phyloP scores from a whole-genome alignment of 139 green algal species.

The Trebouxia sp. region DNA sequence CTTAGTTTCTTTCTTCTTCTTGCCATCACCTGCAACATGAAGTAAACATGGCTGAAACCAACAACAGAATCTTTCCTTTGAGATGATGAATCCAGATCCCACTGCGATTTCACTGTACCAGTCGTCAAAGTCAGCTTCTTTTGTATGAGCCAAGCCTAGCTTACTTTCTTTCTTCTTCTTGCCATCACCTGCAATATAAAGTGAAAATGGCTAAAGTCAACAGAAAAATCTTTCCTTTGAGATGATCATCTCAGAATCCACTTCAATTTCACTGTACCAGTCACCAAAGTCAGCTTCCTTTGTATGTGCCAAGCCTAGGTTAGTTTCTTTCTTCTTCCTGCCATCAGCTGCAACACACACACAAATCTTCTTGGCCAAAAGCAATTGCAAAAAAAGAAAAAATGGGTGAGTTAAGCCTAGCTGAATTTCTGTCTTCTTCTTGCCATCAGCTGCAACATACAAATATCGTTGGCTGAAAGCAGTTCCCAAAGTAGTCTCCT shows the following conservation, averaged over 20 bases:
- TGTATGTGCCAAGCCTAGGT: slow-evolving; percentile 80
- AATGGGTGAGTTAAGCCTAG: slow-evolving; percentile 7
- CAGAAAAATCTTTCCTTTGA: slow-evolving; percentile 35
- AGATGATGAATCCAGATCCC: slow-evolving; percentile 82
- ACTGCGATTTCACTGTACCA: slow-evolving; percentile 80
- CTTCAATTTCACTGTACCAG: slow-evolving; percentile 77
- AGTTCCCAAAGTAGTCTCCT: slow-evolving; percentile 89
- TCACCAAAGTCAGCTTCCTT: slow-evolving; percentile 90
- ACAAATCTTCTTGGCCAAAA: not conserved
- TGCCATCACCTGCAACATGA: not conserved
- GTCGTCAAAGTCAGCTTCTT: slow-evolving; percentile 86
- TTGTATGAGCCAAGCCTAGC: slow-evolving; percentile 82
- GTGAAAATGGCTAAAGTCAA: not conserved
- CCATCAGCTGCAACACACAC: not conserved
- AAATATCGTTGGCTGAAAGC: slow-evolving; percentile 69
- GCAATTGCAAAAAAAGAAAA: not conserved
- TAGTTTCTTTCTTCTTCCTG: slow-evolving; percentile 87
- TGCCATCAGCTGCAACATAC: not conserved
- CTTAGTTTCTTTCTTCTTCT: slow-evolving; percentile 91
- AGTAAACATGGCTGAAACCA: not conserved
- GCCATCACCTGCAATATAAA: not conserved
- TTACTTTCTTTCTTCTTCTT: slow-evolving; percentile 90
- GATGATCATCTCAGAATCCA: slow-evolving; percentile 80
- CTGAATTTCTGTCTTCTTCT: slow-evolving; percentile 51
- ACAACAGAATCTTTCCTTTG: not conserved